Percentiles rank a stretch among this genome's conserved stretches.
Conservation (phyloP, 2,329 filamentous ascomycete genomes). For the Trichoderma breve region DNA sequence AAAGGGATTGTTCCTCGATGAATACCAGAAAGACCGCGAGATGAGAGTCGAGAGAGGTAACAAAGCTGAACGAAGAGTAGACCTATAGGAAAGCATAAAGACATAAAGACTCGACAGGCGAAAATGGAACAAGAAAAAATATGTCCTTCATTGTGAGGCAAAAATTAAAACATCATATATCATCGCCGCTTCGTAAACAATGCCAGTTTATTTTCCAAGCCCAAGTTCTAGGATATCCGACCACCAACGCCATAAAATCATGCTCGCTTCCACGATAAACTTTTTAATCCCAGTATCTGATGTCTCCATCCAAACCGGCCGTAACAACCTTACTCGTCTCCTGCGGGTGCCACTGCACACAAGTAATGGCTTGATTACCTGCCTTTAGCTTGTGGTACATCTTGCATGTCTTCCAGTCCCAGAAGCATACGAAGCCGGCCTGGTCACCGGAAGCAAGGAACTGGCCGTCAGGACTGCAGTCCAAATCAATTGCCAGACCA, state of each 20-base stretch:
- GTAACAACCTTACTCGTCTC: slow-evolving; percentile 93
- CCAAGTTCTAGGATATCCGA: neutral
- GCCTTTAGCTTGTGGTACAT: slow-evolving; percentile 97
- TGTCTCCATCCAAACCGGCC: slow-evolving; percentile 81
- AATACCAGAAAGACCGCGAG: slow-evolving; percentile 15
- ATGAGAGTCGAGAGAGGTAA: neutral
- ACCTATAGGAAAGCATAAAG: neutral
- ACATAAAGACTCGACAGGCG: neutral
- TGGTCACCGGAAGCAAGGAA: slow-evolving; percentile 86
- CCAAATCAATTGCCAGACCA: slow-evolving; percentile 86
- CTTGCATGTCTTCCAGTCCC: slow-evolving; percentile 99
- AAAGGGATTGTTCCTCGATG: slow-evolving; percentile 20
- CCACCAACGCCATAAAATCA: slow-evolving; percentile 12
- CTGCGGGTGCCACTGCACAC: slow-evolving; percentile 93
- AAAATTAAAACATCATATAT: neutral
- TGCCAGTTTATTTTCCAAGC: neutral
- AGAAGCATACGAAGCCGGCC: slow-evolving; percentile 89
- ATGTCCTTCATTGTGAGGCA: neutral
- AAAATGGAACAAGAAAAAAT: neutral
- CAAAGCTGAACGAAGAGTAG: neutral
- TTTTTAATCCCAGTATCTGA: slow-evolving; percentile 86
- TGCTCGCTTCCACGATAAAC: neutral
- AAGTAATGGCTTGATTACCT: slow-evolving; percentile 77
- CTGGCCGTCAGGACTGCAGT: slow-evolving; percentile 86
- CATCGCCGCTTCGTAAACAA: neutral